Evolutionary conservation across 306 rosid genomes (phyloP), one percentile per base, ranked within the genome.

Genomic region (Begonia loranthoides): DNA sequence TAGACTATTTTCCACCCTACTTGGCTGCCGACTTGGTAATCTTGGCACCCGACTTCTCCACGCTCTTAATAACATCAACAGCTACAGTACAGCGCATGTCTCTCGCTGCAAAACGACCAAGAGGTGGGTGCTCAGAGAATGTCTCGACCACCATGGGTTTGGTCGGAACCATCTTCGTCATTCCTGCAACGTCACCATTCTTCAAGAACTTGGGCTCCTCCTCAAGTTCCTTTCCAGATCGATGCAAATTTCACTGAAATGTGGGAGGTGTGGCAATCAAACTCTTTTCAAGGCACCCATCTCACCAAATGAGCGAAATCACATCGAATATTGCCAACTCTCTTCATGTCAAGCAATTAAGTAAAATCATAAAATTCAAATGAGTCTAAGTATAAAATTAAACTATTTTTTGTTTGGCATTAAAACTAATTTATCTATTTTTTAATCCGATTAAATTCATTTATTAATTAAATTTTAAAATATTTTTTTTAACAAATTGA

Each of bases 21-120:
- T 77, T 80, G 0, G 54, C 76, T 0, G 79, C 83, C n/a, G 83
- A 63, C 58, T 76, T 76, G 73, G 83, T 76, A 15, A 72, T 68
- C 79, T 71, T 74, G 62, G 89, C 87, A 28, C 72, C 76, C 0
- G 62, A 13, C 79, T 76, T 76, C 67, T 73, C 79, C 3, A 75
- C 79, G 11, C 21, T 45, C 50, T 64, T 64, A 57, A 64, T 64
- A 15, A 64, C 69, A 1, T 62, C 69, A 4, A 64, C 69, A n/a
- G 69, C 69, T 1, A 64, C 62, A 4, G 62, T 64, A 62, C 55
- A 57, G n/a, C 69, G 51, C 74, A 70, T 64, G 56, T 71, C 76
- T 57, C 76, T 61, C 33, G 65, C 76, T 1, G 73, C 73, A 40
- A 73, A 73, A 40, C 78, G 63, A 0, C 78, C 73, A 4, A 73